Evolutionary conservation across 805 yeast species (phyloP).

Genomic region (Teunomyces lycoperdinae): DNA sequence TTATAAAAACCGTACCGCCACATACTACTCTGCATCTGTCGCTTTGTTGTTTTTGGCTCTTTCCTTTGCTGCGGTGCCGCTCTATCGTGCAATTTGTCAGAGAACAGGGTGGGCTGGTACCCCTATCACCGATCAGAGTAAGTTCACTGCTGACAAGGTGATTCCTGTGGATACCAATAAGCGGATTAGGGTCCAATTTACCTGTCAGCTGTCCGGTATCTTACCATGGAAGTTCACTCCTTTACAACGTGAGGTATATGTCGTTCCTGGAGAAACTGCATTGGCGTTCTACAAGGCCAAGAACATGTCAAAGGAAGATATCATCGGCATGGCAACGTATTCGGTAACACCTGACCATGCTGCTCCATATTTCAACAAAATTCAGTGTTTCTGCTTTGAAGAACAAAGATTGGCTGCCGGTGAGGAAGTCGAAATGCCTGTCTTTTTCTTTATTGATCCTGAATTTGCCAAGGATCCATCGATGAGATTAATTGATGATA

Average conservation of each 20-base stretch:
- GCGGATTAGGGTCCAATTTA: slow-evolving; percentile 79
- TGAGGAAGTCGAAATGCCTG: slow-evolving; percentile 98
- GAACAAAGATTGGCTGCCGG: slow-evolving; percentile 93
- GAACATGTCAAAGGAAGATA: slow-evolving; percentile 80
- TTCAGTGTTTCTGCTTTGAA: slow-evolving; percentile 97
- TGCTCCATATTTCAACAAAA: slow-evolving; percentile 93
- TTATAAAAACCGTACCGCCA: slow-evolving; percentile 50
- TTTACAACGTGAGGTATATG: slow-evolving; percentile 87
- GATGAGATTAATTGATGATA: slow-evolving; percentile 87
- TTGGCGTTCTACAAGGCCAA: slow-evolving; percentile 92
- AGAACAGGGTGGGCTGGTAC: slow-evolving; percentile 96
- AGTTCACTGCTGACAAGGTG: slow-evolving; percentile 82
- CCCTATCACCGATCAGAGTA: slow-evolving; percentile 80
- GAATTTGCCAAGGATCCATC: slow-evolving; percentile 91
- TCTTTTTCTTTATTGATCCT: slow-evolving; percentile 94
- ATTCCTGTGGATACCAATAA: slow-evolving; percentile 83
- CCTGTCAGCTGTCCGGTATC: slow-evolving; percentile 86
- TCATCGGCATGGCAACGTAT: slow-evolving; percentile 98
- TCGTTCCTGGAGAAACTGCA: slow-evolving; percentile 97
- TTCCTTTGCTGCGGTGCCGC: slow-evolving; percentile 87
- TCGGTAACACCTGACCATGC: slow-evolving; percentile 95
- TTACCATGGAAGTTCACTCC: slow-evolving; percentile 96
- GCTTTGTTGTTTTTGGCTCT: slow-evolving; percentile 70
- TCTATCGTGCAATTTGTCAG: slow-evolving; percentile 87
- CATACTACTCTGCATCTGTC: slow-evolving; percentile 66